Evolutionary conservation across 176 grass and related monocot genomes (phyloP), one percentile per base, ranked within the genome.

Genomic region (Urochloa ruziziensis): DNA sequence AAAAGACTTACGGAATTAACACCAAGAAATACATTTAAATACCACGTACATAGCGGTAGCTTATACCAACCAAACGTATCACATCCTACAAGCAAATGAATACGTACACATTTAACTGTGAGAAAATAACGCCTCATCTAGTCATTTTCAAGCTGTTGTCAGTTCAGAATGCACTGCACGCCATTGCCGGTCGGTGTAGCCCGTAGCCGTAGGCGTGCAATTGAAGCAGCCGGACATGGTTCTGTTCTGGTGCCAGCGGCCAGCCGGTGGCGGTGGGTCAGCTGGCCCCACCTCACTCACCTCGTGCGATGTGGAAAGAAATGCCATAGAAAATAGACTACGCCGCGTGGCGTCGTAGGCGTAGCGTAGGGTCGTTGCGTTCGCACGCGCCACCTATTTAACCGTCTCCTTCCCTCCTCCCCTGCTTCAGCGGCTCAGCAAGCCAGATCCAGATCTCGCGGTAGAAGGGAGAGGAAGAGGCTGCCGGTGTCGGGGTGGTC

Each of bases 361-460:
- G 24, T 25, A 67, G 68, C 21, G 34, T 68, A 40, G 39, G 67
- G 28, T 73, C 54, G 36, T 7, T 59, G 27, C 67, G 67, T 35
- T 61, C 67, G 54, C 53, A 47, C 39, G 28, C 53, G 17, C 19
- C 59, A 23, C 44, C 80, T 75, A 84, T 66, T 75, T 84, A 75
- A 71, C 10, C 34, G 30, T 15, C 32, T 14, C 24, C 28, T 14
- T 36, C 42, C 25, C 49, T 2, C 30, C 4, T 18, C 6, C 65
- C 7, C 11, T n/a, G n/a, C n/a, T n/a, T n/a, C n/a, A n/a, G n/a
- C n/a, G n/a, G n/a, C n/a, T n/a, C n/a, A n/a, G n/a, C n/a, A n/a
- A n/a, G n/a, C n/a, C 46, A 29, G 76, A 79, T 65, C 47, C 82
- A 75, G 82, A 75, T 84, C 82, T 75, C 82, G 44, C 44, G 21